Evolutionary conservation across 257 asterid genomes (phyloP).

Genomic region (Marsdenia floribunda): DNA sequence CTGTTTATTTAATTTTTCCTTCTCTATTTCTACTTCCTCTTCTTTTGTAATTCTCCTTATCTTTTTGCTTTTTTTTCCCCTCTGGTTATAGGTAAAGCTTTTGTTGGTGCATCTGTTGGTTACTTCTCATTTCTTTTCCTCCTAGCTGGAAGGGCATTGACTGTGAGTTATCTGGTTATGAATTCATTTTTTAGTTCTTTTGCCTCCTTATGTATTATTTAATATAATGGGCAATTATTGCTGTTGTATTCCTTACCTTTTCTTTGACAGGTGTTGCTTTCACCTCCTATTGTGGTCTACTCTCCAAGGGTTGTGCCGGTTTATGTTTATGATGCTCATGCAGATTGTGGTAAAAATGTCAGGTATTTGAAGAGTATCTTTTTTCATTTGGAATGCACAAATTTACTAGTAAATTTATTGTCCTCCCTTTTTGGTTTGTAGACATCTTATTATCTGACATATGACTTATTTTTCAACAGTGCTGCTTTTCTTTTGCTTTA

Average conservation of each 20-base stretch:
- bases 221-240: background rate
- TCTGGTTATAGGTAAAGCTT: constrained; percentile 60
- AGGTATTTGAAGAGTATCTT: constrained; percentile 40
- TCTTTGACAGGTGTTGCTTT: constrained; percentile 78
- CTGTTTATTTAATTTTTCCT: background rate
- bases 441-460: too few species aligned
- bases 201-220: background rate
- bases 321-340: constrained; percentile 99
- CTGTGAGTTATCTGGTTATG: constrained; percentile 54
- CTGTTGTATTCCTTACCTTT: background rate
- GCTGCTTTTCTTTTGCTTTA: constrained; percentile 97
- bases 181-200: background rate
- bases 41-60: background rate
- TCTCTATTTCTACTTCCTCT: background rate
- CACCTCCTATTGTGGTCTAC: constrained; percentile 97
- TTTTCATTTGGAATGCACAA: background rate
- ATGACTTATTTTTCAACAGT: constrained; percentile 29
- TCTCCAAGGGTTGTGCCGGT: constrained; percentile 98
- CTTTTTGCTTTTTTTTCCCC: background rate
- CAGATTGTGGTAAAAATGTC: constrained; percentile 97
- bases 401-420: background rate
- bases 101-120: constrained; percentile 99
- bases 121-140: constrained; percentile 96
- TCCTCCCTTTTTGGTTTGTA: background rate
- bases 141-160: constrained; percentile 93